Evolutionary conservation across 1,139 yeast species (phyloP), one percentile per base, ranked within the genome.

Genomic region (Candida pseudoviswanathii): DNA sequence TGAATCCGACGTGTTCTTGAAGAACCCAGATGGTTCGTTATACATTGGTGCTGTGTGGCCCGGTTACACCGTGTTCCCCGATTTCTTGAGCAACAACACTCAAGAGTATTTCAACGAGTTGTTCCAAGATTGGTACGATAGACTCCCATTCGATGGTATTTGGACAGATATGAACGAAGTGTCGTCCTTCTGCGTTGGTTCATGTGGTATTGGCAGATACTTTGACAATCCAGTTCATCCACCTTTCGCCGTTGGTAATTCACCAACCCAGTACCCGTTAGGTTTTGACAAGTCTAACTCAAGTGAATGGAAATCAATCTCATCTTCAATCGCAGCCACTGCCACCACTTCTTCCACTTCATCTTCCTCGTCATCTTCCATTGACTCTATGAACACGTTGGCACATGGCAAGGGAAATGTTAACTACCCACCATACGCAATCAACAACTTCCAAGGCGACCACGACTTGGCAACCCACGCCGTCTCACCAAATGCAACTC

Each of bases 161-260:
- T 69, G 74, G 74, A 51, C 63, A 22, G 74, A 69, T 51, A 69
- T 68, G 73, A 68, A 68, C 51, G 73, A 68, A 51, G 69, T 61
- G 2, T 59, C 68, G 7, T 60, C 68, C 4, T 69, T 67, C 60
- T 67, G 73, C 50, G 67, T 64, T 30, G 70, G 70, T 5, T 63
- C 67, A 22, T 65, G 68, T 54, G 68, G 68, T 29, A 50, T 59
- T 10, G 63, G 55, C 25, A 53, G 49, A 41, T 47, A 54, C 26
- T 45, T 45, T 22, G 58, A 60, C 29, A 62, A 65, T 47, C 69
- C 67, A 4, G 67, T 54, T 6, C 54, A 48, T 8, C 62, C 64
- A 30, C 59, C 65, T 10, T 59, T 62, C 48, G 53, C 55, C n/a
- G 59, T 56, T 39, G 59, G 61, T 25, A 51, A 44, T 32, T 52